phyloP scores from a whole-genome alignment of 306 rosid species.

The Rubus idaeus region DNA sequence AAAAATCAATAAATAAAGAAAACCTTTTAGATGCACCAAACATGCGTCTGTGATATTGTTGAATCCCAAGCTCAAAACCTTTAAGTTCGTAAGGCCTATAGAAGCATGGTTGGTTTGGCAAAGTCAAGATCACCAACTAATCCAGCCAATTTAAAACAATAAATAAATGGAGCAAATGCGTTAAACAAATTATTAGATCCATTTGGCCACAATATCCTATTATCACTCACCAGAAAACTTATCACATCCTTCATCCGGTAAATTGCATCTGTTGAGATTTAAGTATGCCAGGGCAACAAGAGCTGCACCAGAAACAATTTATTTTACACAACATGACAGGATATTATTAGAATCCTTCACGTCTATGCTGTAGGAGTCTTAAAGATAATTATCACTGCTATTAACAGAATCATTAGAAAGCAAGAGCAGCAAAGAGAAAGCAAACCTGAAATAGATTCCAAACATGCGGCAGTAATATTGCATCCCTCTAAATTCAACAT shows the following conservation, averaged over 20 bases:
- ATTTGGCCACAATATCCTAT: not conserved
- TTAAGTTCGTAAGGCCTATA: slow-evolving; percentile 57
- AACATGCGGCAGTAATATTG: slow-evolving; percentile 50
- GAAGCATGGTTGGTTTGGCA: slow-evolving; percentile 4
- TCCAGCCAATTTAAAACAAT: not conserved
- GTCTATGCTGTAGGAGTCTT: not conserved
- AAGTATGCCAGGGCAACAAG: slow-evolving; percentile 51
- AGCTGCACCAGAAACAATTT: slow-evolving; percentile 34
- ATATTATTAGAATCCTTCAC: not conserved
- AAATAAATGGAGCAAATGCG: not conserved
- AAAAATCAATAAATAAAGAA: not conserved
- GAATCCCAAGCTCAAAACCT: slow-evolving; percentile 64
- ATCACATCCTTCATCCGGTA: slow-evolving; percentile 54
- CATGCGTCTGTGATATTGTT: slow-evolving; percentile 54
- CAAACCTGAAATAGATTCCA: slow-evolving; percentile 56
- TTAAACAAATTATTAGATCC: slow-evolving; percentile 11
- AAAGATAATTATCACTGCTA: not conserved
- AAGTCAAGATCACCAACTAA: not conserved
- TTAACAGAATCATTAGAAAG: not conserved
- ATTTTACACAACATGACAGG: not conserved
- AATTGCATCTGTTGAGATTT: slow-evolving; percentile 60
- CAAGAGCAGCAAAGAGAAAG: slow-evolving; percentile 3
- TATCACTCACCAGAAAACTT: slow-evolving; percentile 55
- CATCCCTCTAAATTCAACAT: slow-evolving; percentile 64
- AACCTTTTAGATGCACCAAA: slow-evolving; percentile 64